Evolutionary conservation across 768 basidiomycete genomes (phyloP).

Genomic region (Tricholoma bakamatsutake): DNA sequence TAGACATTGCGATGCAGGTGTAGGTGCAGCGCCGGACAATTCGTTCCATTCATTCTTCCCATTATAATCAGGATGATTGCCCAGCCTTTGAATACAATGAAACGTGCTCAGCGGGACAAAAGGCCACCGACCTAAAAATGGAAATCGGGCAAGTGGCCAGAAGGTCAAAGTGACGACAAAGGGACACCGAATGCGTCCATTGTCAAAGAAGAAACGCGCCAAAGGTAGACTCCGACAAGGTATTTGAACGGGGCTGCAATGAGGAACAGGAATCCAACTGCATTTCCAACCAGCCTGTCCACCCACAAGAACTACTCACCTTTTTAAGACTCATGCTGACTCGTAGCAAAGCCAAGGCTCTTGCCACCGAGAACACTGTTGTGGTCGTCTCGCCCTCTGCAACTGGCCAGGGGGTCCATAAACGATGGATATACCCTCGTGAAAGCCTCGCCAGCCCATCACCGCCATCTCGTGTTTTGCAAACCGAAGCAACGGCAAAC

Average conservation of each 20-base stretch:
- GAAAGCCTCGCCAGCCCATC: background rate
- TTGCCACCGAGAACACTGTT: background rate
- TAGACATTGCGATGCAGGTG: too few relatives aligned
- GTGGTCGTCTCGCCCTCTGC: conserved; percentile 5
- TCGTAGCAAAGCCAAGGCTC: conserved; percentile 1
- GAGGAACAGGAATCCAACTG: background rate
- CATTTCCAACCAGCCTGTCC: background rate
- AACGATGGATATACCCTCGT: conserved; percentile 6
- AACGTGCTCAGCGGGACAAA: background rate
- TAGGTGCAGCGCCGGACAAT: too few relatives aligned
- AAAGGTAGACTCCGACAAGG: background rate
- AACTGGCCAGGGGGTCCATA: conserved; percentile 6
- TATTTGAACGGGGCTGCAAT: conserved; percentile 1
- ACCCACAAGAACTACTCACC: background rate
- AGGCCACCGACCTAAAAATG: background rate
- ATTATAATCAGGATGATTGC: background rate
- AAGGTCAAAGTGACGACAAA: background rate
- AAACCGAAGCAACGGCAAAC: background rate
- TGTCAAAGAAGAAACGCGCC: background rate
- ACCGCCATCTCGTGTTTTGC: background rate
- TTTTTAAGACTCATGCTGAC: background rate
- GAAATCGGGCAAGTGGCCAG: background rate
- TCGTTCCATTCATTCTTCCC: too few relatives aligned
- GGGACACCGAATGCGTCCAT: background rate
- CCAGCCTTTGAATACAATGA: background rate